Conservation (phyloP, 2,329 filamentous ascomycete species). For the Lachnellula hyalina region DNA sequence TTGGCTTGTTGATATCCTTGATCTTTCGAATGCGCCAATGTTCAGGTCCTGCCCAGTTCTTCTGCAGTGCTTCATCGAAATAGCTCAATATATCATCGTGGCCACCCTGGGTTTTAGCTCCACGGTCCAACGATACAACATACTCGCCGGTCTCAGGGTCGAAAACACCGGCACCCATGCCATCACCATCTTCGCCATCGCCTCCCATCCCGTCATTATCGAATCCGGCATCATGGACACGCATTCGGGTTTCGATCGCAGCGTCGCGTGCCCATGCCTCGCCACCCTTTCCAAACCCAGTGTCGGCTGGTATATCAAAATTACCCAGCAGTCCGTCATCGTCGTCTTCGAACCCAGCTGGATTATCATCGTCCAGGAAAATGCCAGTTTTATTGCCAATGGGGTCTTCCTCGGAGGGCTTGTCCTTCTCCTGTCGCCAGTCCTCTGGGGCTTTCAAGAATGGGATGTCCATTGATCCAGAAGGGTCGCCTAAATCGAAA, state of each 20-base stretch:
- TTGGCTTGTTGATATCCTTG: conserved; percentile 67
- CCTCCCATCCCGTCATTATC: conserved; percentile 48
- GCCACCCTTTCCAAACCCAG: conserved; percentile 90
- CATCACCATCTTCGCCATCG: conserved; percentile 46
- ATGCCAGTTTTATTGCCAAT: conserved; percentile 69
- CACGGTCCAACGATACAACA: conserved; percentile 71
- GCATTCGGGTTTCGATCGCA: conserved; percentile 78
- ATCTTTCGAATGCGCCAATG: conserved; percentile 97
- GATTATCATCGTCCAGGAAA: conserved; percentile 82
- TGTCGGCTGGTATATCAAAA: conserved; percentile 62
- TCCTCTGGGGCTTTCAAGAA: conserved; percentile 87
- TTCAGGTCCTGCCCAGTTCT: conserved; percentile 97
- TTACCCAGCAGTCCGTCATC: conserved; percentile 64
- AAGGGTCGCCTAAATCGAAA: conserved; percentile 84
- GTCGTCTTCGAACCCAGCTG: conserved; percentile 75
- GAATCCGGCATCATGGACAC: conserved; percentile 62
- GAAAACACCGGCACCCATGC: conserved; percentile 47
- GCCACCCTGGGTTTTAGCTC: conserved; percentile 55
- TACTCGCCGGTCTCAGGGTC: conserved; percentile 68
- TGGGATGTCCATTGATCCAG: conserved; percentile 80
- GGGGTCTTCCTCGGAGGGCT: conserved; percentile 44
- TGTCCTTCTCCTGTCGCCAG: conserved; percentile 67
- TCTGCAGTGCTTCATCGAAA: conserved; percentile 92
- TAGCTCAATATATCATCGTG: conserved; percentile 97
- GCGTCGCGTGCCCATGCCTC: conserved; percentile 93